Conservation (phyloP, 768 basidiomycete species). For the Phlebiopsis flavidoalba region DNA sequence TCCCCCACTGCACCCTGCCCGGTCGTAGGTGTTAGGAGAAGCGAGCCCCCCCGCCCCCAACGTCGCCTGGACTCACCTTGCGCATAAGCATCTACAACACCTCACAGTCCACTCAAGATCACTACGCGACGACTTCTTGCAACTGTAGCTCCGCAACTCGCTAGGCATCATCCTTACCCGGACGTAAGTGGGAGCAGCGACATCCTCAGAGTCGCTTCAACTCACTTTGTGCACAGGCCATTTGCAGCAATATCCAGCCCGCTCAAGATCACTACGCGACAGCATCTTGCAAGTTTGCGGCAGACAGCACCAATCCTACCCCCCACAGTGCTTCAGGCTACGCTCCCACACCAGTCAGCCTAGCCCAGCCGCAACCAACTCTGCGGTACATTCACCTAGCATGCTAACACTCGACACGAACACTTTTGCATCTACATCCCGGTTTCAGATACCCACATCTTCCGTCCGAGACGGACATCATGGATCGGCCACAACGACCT, state of each 20-base stretch:
- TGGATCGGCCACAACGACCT: constrained; percentile 19
- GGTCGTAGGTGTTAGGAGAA: constrained; percentile 3
- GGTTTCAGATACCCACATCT: constrained; percentile 32
- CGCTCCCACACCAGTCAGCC: background rate
- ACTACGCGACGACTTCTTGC: no score
- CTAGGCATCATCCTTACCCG: background rate
- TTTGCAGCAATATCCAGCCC: background rate
- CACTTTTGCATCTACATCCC: constrained; percentile 12
- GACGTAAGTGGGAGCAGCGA: constrained; percentile 1
- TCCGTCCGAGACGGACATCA: constrained; percentile 28
- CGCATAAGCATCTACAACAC: no score
- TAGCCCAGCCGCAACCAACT: background rate
- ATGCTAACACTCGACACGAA: no score
- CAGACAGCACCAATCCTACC: no score
- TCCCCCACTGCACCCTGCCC: background rate
- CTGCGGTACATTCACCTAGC: no score
- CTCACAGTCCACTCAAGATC: no score
- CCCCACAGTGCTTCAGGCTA: background rate
- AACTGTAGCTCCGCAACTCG: background rate
- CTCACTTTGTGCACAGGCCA: background rate
- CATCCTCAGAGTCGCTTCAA: background rate
- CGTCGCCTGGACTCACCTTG: no score
- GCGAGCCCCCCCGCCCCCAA: no score
- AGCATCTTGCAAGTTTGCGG: background rate
- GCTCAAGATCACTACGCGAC: background rate